Evolutionary conservation across 192 early-diverging fungal species (phyloP), one percentile per base, ranked within the genome.

Genomic region (Backusella circina): DNA sequence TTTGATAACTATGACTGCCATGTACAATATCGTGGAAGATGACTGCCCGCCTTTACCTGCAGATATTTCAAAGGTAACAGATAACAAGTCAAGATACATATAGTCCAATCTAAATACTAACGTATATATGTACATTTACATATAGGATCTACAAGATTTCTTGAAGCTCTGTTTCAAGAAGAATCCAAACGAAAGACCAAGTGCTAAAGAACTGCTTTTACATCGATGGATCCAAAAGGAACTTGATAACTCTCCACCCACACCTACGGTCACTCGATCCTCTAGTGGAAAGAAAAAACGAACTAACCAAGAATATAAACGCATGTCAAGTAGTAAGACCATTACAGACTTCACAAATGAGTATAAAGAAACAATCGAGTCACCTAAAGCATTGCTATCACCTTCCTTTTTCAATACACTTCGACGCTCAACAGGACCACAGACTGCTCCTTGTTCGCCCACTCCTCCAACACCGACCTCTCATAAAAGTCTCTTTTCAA

Each of bases 21-120:
- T 99, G 5, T 99, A 95, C 82, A 90, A 91, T 70, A 98, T 99
- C 71, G 97, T 97, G 1, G 96, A 95, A 79, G 94, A 95, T 75
- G 94, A 96, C 18, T 87, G 91, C 47, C 96, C 96, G n/a, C 94
- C 96, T 28, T 79, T 97, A 28, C 97, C 97, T 32, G 88, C 87
- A 8, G 84, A 88, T 3, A 88, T 95, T n/a, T 95, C 95, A 0
- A 80, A 91, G 21, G 80, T 82, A n/a, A 78, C 3, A 47, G 0
- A 47, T 0, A 47, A 8, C 0, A 41, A 41, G 0, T 41, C 8
- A 41, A 41, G 1, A 47, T n/a, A 21, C 6, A 18, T 6, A 47
- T n/a, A 7, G 5, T n/a, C 18, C 5, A 47, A 6, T 47, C 44
- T 47, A 47, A n/a, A n/a, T n/a, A n/a, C n/a, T n/a, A n/a, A n/a